Base-by-base conservation (phyloP, 495 filamentous ascomycete species). In the Penicillium pancosmium region DNA sequence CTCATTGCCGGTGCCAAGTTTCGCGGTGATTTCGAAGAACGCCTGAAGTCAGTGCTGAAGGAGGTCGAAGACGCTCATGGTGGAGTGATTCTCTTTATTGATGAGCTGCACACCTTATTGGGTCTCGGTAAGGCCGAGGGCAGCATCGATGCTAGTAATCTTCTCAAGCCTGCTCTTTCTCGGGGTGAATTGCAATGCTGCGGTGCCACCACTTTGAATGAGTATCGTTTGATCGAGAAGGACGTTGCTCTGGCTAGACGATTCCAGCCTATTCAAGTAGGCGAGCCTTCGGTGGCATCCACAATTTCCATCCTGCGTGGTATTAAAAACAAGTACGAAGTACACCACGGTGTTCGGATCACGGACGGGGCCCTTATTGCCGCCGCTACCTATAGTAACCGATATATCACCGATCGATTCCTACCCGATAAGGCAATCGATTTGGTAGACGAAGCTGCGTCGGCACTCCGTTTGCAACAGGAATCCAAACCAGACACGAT, bases 351-450 rank as follows among this genome's bases (percentile, higher is more conserved):
- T 68, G 93, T 98, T 6, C 81, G 93, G 56, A 98, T 98, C 58
- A 95, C 92, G 0, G 94, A 98, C 68, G 89, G 86, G 19, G 93
- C 94, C 12, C 79, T 97, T 16, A 93, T 98, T 7, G 90, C 94
- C 5, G 94, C 94, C 16, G 93, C 94, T 9, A 90, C 89, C 0
- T 90, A 93, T 70, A 92, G 89, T 53, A 97, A 98, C 65, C 90
- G 94, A 33, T 98, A 98, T 67, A 94, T 98, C 61, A 96, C 91
- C 44, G 93, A 97, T 68, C 89, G 94, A 36, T 98, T 95, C 71
- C 80, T 97, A 1, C 93, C 94, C 1, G 93, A 97, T 72, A 97
- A 98, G 68, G 94, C 94, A 7, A 98, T 98, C 59, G 94, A 98
- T 71, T 70, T 98, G 51, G 91, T 98, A 62, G 94, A 98, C 68